These are phyloP conservation scores for Dryas drummondii DNA, from an alignment of 306 rosid genomes.

Conservation along the genomic window DNA sequence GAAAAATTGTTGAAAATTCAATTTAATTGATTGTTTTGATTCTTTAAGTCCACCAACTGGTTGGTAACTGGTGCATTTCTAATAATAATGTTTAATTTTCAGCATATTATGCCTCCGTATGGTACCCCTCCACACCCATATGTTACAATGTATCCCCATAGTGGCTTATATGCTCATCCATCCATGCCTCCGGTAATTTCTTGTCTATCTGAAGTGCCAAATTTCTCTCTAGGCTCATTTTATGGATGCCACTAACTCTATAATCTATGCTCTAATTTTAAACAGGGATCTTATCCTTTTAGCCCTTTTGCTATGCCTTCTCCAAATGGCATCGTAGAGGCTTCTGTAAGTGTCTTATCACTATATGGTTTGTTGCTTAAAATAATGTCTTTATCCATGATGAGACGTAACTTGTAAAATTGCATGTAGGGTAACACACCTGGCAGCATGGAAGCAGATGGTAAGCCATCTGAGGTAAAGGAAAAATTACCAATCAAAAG, in stretches of 20 bases:
- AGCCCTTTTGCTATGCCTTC: conserved; percentile 94
- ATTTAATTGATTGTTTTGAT: background rate
- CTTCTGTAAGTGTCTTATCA: conserved; percentile 65
- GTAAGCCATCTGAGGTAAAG: conserved; percentile 80
- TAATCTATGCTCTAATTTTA: conserved; percentile 25
- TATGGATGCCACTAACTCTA: conserved; percentile 16
- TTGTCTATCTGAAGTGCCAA: conserved; percentile 29
- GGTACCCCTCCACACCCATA: conserved; percentile 98
- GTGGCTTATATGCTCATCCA: conserved; percentile 98
- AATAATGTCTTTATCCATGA: conserved; percentile 7
- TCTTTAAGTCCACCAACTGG: conserved; percentile 1
- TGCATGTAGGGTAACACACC: conserved; percentile 76
- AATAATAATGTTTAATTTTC: conserved; percentile 35
- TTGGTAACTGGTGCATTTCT: conserved; percentile 4
- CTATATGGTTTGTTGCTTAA: conserved; percentile 11
- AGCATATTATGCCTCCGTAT: conserved; percentile 98
- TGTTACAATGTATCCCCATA: conserved; percentile 99
- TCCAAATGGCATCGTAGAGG: conserved; percentile 87
- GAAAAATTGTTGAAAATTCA: background rate
- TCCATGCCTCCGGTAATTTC: conserved; percentile 89
- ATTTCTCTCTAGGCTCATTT: conserved; percentile 27
- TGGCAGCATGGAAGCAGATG: conserved; percentile 76
- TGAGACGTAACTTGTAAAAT: conserved; percentile 34
- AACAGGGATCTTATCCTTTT: conserved; percentile 94
- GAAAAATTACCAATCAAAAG: conserved; percentile 93